phyloP scores from a whole-genome alignment of 768 basidiomycete genomes.

The Lenzites betulinus region DNA sequence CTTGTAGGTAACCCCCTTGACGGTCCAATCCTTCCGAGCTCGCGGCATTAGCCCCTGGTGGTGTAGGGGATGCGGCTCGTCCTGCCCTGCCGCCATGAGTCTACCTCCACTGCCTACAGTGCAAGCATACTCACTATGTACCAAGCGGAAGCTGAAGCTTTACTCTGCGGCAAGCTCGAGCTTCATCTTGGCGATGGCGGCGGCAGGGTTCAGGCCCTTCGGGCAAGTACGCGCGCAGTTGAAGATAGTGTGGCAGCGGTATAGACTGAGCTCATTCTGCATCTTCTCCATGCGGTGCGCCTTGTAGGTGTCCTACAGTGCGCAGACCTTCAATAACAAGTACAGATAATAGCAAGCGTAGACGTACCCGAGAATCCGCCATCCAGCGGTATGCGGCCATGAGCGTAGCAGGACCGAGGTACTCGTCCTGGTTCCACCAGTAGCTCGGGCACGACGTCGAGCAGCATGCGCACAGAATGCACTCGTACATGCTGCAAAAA shows the following conservation, averaged over 20 bases:
- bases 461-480: slow-evolving; percentile 96
- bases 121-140: not conserved
- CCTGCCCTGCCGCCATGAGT: not conserved
- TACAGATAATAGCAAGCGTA: not conserved
- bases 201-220: slow-evolving; percentile 92
- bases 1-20: slow-evolving; percentile 8
- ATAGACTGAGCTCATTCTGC: slow-evolving; percentile 95
- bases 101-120: no score
- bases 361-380: slow-evolving; percentile 81
- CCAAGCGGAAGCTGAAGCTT: not conserved
- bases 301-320: slow-evolving; percentile 66
- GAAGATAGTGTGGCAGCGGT: slow-evolving; percentile 98
- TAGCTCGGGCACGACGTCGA: slow-evolving; percentile 97
- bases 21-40: not conserved
- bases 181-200: slow-evolving; percentile 93
- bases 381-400: slow-evolving; percentile 99
- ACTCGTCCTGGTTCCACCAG: slow-evolving; percentile 99
- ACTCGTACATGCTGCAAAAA: slow-evolving; percentile 88
- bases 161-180: slow-evolving; percentile 82
- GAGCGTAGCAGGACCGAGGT: slow-evolving; percentile 94
- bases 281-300: slow-evolving; percentile 86
- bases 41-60: not conserved
- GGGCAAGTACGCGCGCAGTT: slow-evolving; percentile 98
- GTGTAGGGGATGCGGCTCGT: not conserved
- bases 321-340: not conserved